Percentiles rank a stretch among this genome's conserved stretches.
Evolutionary conservation across 768 basidiomycete genomes (phyloP).

Genomic region (Stropharia rugosoannulata): DNA sequence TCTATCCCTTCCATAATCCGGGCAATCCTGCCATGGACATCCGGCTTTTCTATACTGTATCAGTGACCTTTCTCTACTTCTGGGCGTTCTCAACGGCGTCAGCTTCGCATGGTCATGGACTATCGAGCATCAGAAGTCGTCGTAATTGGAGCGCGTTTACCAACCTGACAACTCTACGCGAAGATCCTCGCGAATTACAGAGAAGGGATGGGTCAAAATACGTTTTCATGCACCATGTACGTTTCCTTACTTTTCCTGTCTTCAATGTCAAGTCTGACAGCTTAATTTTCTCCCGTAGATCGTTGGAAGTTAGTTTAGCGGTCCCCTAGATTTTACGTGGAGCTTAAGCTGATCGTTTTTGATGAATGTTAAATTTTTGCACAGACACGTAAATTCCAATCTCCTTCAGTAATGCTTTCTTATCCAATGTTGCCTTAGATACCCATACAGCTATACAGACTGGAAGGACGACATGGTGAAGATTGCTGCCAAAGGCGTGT

Average conservation of each 20-base stretch:
- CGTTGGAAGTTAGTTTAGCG: constrained; percentile 39
- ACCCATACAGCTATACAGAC: constrained; percentile 34
- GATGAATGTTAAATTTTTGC: not conserved
- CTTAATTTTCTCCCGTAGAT: constrained; percentile 27
- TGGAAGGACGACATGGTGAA: constrained; percentile 42
- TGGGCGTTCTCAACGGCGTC: constrained; percentile 1
- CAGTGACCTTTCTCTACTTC: constrained; percentile 1
- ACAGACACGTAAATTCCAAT: constrained; percentile 40
- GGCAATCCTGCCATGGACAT: too few species aligned
- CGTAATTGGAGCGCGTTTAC: constrained; percentile 12
- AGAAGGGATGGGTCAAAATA: constrained; percentile 46
- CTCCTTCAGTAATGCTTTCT: not conserved
- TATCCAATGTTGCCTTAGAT: constrained; percentile 23
- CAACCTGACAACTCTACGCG: constrained; percentile 15
- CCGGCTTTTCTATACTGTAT: too few species aligned
- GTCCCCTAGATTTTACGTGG: not conserved
- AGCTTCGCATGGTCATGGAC: not conserved
- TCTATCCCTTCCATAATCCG: too few species aligned
- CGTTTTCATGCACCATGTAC: constrained; percentile 52
- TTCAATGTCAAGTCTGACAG: not conserved
- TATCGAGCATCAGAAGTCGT: constrained; percentile 11
- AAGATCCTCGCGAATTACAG: constrained; percentile 26
- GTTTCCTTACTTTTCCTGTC: constrained; percentile 11
- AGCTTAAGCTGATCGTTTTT: not conserved
- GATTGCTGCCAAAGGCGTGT: constrained; percentile 43